Base-by-base conservation (phyloP, 2,329 filamentous ascomycete genomes). In the Amesomyces nigricolor region DNA sequence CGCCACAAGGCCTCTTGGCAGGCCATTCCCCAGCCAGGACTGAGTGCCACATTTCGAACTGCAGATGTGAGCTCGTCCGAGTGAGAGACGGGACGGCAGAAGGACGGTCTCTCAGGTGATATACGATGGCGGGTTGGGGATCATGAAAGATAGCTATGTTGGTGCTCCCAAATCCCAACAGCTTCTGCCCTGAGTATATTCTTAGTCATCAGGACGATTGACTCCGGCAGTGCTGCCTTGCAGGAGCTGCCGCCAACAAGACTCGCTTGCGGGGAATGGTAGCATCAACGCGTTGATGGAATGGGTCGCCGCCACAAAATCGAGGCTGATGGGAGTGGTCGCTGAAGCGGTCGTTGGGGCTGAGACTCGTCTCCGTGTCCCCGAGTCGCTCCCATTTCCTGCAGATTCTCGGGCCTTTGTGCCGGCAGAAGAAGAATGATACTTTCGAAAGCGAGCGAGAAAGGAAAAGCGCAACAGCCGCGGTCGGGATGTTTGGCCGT, bases 11-110 rank as follows among this genome's bases (percentile, higher is more conserved):
- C 26, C 43, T 46, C 29, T 43, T 14, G 47, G 47, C 19, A 35
- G 45, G 48, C 45, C 42, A 16, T 14, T 39, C 11, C 43, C 39
- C 38, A 51, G 47, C 38, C 39, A 29, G 48, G 46, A 47, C 51
- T 39, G 50, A 44, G 45, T 52, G 59, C 59, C 59, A 57, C 59
- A 55, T 50, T n/a, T 11, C 37, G 38, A 19, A 48, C 50, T 26
- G 43, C 46, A 50, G 29, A 46, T 37, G n/a, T n/a, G 39, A 50
- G 51, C 51, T 51, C 16, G 30, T 39, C 48, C 47, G 22, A 58
- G 52, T 40, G 54, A 22, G 35, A 39, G 46, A 47, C 45, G 51
- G 54, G 44, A 47, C 40, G 49, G 48, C 44, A 50, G 52, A 4
- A 51, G 11, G 32, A 37, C 16, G 47, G 57, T 46, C 19, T 40